Evolutionary conservation across 495 filamentous ascomycete genomes (phyloP), one percentile per base, ranked within the genome.

Genomic region (Penicillium samsonianum): DNA sequence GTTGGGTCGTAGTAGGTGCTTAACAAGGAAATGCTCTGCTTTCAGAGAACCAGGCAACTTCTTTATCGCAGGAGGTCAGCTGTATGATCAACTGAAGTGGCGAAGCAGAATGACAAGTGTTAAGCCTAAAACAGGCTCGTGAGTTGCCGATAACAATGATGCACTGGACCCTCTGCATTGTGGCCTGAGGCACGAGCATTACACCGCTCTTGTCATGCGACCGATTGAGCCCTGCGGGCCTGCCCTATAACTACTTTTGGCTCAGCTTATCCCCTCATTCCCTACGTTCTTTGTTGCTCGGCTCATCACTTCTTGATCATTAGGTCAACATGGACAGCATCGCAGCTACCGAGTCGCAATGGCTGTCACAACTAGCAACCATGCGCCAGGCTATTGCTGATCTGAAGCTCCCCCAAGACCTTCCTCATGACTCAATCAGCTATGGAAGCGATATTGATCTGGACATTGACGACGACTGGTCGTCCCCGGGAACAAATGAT

Each of bases 321-420:
- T 25, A 50, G 1, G 8, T 33, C 16, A 57, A 30, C 14, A 79
- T 79, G 73, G 66, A 69, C 16, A 64, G 46, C 31, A 67, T 67
- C 7, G 60, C 62, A 23, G 52, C 71, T 14, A 73, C 78, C 20
- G 84, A 89, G 65, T 80, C 82, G 19, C 76, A 86, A 73, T 92
- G 89, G 89, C 80, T 90, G 48, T 76, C 79, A 7, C 87, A 91
- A 62, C 76, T 91, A 25, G 76, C 79, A 4, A 80, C 81, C 9
- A 91, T 92, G 89, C 81, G 87, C 47, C 78, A 84, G 59, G 87
- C 89, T 33, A 83, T 92, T 50, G 87, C 83, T 19, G 84, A 87
- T 19, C 65, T 91, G 37, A 86, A 88, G 58, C 75, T 87, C 20
- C 81, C 80, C 40, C 69, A 74, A 65, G 63, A 74, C 49, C 67